Evolutionary conservation across 495 filamentous ascomycete genomes (phyloP), one percentile per base, ranked within the genome.

Genomic region (Talaromyces wortmannii): DNA sequence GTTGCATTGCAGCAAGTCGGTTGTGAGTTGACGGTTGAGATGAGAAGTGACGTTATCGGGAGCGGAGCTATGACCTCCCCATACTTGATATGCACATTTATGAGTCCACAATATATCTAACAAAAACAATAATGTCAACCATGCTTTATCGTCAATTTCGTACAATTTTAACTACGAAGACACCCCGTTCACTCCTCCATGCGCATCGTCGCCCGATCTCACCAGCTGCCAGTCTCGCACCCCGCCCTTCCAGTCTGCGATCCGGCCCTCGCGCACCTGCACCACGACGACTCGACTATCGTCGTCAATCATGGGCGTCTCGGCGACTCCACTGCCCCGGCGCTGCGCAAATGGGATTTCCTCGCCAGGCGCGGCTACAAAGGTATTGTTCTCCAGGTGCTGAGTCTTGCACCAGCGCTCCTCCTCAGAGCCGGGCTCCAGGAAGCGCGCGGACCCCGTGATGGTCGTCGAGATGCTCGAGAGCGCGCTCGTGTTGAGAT

Each of bases 401-500:
- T 76, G 75, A 52, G 83, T 81, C 60, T 88, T 86, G 61, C 86
- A 96, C 78, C 85, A 97, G 12, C 61, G 55, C 68, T 97, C 94
- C 63, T 95, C 88, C 43, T 89, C 87, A 2, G 83, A 88, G 2
- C 85, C 90, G 5, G 72, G 63, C 6, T 84, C 77, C 36, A 95
- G 76, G 40, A 98, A 73, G 30, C 78, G 71, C 3, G 94, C 92
- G 31, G 81, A 74, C 7, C 94, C 94, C 60, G 92, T 94, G 63
- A 98, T 91, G 2, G 94, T 97, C 4, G 90, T 91, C 59, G 85
- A 90, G 68, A 98, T 98, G 63, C 85, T 88, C n/a, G 83, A 88
- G 55, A 98, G 73, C 8, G 86, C 87, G 32, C 86, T 88, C 10
- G 89, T 90, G 69, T 98, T 98, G 52, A 97, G 75, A 71, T 92